Percentiles rank a stretch among this genome's conserved stretches.
Evolutionary conservation across 257 asterid species (phyloP).

Genomic region (Capsicum baccatum): DNA sequence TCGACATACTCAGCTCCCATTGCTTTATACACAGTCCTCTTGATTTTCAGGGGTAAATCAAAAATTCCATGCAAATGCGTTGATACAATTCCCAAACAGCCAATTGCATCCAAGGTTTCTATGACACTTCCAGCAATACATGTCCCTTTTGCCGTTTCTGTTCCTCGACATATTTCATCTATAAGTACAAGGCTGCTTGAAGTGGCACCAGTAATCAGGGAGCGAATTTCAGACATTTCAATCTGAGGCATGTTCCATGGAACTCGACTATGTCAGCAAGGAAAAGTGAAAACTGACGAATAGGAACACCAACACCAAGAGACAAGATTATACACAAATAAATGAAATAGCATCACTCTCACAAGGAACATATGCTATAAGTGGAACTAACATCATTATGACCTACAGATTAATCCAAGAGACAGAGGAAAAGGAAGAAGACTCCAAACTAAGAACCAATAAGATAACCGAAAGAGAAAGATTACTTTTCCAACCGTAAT

Average conservation of each 20-base stretch:
- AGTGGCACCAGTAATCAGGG: conserved; percentile 71
- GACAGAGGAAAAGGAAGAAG: too few relatives aligned
- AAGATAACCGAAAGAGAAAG: too few relatives aligned
- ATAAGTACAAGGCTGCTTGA: conserved; percentile 90
- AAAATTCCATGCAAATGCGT: conserved; percentile 96
- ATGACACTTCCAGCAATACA: conserved; percentile 97
- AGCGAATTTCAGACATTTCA: conserved; percentile 96
- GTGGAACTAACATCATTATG: too few relatives aligned
- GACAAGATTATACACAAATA: conserved; percentile 10
- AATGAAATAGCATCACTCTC: too few relatives aligned
- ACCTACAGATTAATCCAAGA: too few relatives aligned
- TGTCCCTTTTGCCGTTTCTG: conserved; percentile 98
- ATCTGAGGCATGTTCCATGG: conserved; percentile 53
- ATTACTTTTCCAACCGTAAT: too few relatives aligned
- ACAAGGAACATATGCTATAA: too few relatives aligned
- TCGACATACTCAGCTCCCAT: conserved; percentile 75
- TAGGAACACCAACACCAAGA: conserved; percentile 15
- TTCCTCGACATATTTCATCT: conserved; percentile 97
- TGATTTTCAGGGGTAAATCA: conserved; percentile 67
- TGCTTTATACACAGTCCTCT: conserved; percentile 65
- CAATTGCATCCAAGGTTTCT: conserved; percentile 72
- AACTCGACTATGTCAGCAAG: neutral
- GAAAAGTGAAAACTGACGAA: conserved; percentile 8
- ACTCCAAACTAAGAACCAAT: too few relatives aligned
- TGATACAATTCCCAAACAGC: conserved; percentile 85